phyloP scores from a whole-genome alignment of 2,329 filamentous ascomycete species.

The Fragosphaeria purpurea region DNA sequence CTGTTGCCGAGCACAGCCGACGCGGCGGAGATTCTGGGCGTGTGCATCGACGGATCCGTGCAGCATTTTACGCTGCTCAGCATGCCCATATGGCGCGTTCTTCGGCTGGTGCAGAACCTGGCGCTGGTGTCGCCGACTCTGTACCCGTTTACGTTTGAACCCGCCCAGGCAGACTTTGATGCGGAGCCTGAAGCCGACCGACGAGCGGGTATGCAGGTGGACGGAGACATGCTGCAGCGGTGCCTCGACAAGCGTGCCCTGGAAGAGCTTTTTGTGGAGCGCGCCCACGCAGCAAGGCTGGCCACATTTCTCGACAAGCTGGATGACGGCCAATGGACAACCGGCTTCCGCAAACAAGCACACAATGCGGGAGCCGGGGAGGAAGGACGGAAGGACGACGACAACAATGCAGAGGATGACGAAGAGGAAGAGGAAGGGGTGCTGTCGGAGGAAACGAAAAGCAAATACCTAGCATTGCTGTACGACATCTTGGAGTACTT shows the following conservation, averaged over 20 bases:
- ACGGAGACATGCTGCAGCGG: conserved; percentile 54
- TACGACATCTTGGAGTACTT: conserved; percentile 47
- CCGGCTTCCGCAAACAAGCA: conserved; percentile 12
- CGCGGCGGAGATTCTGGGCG: conserved; percentile 48
- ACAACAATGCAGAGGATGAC: conserved; percentile 15
- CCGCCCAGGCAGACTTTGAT: conserved; percentile 11
- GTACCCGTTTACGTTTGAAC: conserved; percentile 36
- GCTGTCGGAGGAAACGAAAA: conserved; percentile 13
- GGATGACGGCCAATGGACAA: conserved; percentile 34
- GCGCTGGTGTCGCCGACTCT: conserved; percentile 37
- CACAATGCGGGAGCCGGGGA: conserved; percentile 19
- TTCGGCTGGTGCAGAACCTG: conserved; percentile 65
- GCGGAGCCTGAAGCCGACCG: conserved; percentile 28
- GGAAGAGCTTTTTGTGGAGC: conserved; percentile 29
- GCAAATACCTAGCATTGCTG: conserved; percentile 35
- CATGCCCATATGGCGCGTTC: conserved; percentile 52
- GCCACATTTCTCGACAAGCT: conserved; percentile 38
- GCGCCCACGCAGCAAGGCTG: conserved; percentile 30
- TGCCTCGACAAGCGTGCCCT: conserved; percentile 39
- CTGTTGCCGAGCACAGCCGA: conserved; percentile 32
- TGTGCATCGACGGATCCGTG: conserved; percentile 59
- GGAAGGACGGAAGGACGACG: background rate
- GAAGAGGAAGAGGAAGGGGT: conserved; percentile 2
- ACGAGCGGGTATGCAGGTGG: conserved; percentile 48
- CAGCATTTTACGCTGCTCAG: conserved; percentile 60